phyloP scores from a whole-genome alignment of 768 basidiomycete genomes.

The Panellus pusillus region DNA sequence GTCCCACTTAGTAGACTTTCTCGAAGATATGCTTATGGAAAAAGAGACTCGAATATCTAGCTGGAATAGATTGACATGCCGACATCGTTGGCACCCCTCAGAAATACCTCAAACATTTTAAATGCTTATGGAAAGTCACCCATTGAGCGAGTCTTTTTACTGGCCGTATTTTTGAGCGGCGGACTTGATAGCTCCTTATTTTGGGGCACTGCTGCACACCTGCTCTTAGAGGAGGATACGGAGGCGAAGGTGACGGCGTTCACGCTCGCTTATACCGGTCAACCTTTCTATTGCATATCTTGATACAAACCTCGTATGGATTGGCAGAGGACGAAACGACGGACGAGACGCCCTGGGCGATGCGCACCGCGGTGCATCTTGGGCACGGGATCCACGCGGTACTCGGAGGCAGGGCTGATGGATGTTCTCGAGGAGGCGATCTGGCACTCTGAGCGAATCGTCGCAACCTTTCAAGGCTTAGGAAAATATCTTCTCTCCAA shows the following conservation, averaged over 20 bases:
- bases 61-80: no score
- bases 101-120: no score
- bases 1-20: no score
- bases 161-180: conserved; percentile 21
- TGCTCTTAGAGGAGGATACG: conserved; percentile 12
- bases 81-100: no score
- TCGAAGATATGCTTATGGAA: no score
- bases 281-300: neutral
- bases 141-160: no score
- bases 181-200: conserved; percentile 22
- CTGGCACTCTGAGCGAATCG: conserved; percentile 12
- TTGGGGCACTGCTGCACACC: conserved; percentile 16
- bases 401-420: conserved; percentile 6
- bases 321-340: conserved; percentile 4
- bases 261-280: conserved; percentile 13
- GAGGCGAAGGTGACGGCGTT: conserved; percentile 14
- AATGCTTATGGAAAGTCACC: no score
- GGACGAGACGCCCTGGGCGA: conserved; percentile 7
- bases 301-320: neutral
- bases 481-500: conserved; percentile 16
- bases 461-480: conserved; percentile 6
- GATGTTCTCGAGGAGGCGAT: conserved; percentile 12
- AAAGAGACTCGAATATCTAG: no score
- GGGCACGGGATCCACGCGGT: conserved; percentile 7
- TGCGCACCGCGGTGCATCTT: neutral